Evolutionary conservation across 2,329 filamentous ascomycete species (phyloP), one percentile per base, ranked within the genome.

Genomic region (Aspergillus fischeri): DNA sequence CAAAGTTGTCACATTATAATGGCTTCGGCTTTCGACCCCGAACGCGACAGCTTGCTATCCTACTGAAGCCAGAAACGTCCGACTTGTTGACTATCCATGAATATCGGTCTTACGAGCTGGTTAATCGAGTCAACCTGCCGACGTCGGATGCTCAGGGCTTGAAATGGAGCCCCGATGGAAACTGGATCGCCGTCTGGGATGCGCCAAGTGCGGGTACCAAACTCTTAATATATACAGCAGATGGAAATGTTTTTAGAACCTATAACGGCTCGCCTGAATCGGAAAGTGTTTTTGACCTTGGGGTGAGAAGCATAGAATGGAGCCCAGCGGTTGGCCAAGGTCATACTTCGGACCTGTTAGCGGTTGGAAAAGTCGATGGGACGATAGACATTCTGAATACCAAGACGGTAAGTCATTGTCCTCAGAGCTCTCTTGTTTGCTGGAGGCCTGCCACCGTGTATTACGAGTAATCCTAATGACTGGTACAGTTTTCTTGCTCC

Each of bases 151-250:
- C 82, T 1, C 81, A 82, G 58, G 81, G 80, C 0, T 54, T 87
- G 38, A 81, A 80, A 65, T 87, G 84, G 83, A 85, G 82, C 60
- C 77, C 79, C 0, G 81, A 86, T 68, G 83, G 84, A 3, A 75
- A 76, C 58, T 87, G 84, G 84, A 72, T 86, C 57, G 81, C 78
- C 1, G 67, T 86, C 3, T 81, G 83, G 76, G 84, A 86, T 63
- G 71, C 80, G 32, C 75, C 82, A 2, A 81, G 78, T 55, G 70
- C 73, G 6, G 79, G 80, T 7, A 80, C 79, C 35, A 79, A 77
- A 54, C 66, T 85, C 10, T 70, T 80, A 54, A 76, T 86, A 44
- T 84, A 81, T 63, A 86, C 84, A 1, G 81, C 83, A 2, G 83
- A 86, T 63, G 84, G 83, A 1, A 78, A 86, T 60, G 73, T 81